These are phyloP conservation scores for Pisolithus albus DNA, from an alignment of 768 basidiomycete species.

Conservation along the genomic window DNA sequence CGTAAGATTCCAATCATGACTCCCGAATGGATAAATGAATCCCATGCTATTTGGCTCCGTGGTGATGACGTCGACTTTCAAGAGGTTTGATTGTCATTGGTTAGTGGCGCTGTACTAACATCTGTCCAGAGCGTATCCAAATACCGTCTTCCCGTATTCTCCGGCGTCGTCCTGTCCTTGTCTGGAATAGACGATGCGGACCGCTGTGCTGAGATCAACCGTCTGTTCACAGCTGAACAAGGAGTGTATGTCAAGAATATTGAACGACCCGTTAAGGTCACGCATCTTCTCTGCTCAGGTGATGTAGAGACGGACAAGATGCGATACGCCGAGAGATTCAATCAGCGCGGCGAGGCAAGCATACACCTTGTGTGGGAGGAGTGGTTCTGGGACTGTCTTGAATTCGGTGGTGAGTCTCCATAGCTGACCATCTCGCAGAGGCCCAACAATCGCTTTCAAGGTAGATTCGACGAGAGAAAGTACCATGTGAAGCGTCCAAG, in stretches of 20 bases:
- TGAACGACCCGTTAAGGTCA: constrained; percentile 71
- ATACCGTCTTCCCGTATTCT: constrained; percentile 70
- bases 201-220: constrained; percentile 57
- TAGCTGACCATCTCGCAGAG: neutral
- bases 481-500: constrained; percentile 57
- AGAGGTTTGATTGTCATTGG: constrained; percentile 36
- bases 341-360: constrained; percentile 57
- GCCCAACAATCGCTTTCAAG: constrained; percentile 24
- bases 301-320: constrained; percentile 69
- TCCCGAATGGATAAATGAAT: constrained; percentile 70
- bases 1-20: constrained; percentile 72
- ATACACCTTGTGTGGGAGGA: constrained; percentile 89
- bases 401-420: constrained; percentile 50
- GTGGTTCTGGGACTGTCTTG: constrained; percentile 92
- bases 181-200: constrained; percentile 67
- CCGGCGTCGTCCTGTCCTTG: constrained; percentile 58
- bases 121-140: constrained; percentile 44
- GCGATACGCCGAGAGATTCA: constrained; percentile 70
- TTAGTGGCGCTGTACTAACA: neutral
- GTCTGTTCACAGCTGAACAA: constrained; percentile 48
- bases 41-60: constrained; percentile 65
- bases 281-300: constrained; percentile 76
- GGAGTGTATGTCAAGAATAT: constrained; percentile 72
- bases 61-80: constrained; percentile 73
- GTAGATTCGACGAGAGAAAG: constrained; percentile 54